Base-by-base conservation (phyloP, 192 early-diverging fungal genomes). In the Rhizoclosmatium globosum region DNA sequence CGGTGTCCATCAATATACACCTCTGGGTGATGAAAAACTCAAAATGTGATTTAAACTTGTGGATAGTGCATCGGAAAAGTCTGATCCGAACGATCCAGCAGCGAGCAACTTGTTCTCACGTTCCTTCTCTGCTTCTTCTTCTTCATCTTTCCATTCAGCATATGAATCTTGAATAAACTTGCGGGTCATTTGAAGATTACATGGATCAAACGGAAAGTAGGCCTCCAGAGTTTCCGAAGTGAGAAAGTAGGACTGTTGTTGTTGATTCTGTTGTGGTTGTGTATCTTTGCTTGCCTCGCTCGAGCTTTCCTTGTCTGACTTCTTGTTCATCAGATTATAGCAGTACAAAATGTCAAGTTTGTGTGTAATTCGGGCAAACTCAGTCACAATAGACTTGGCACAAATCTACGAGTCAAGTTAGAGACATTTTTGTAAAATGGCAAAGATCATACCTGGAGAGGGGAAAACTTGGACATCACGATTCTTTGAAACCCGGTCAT, bases 151-250 rank as follows among this genome's bases (percentile, higher is more conserved):
- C 97, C 97, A 98, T 67, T 92, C 92, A 48, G 91, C 87, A 84
- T 96, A 98, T 13, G 94, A 87, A 23, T 65, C 64, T 19, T 92
- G 85, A 59, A 97, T 90, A 59, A 87, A 95, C 3, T 81, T 68
- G 17, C 87, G 83, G 57, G 92, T 93, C 66, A 86, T 83, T 61
- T 90, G 91, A 2, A 98, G 86, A 9, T 89, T 82, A 71, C 94
- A 92, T 3, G 97, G 97, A 78, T 98, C 97, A 69, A 96, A 98
- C 48, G 97, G 97, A 83, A 98, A 98, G 76, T 96, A 96, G 1
- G 93, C 82, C 15, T 92, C 92, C 43, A 93, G 85, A 64, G 88
- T 83, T 0, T 84, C 81, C 3, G 64, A 71, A 38, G 68, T 15
- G 48, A 76, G 48, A 56, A 42, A 73, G 38, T 57, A 68, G 44